A percentile compares a stretch with the other conserved stretches of the same genome.
phyloP scores from a whole-genome alignment of 768 basidiomycete genomes.

The Trametes cinnabarina region DNA sequence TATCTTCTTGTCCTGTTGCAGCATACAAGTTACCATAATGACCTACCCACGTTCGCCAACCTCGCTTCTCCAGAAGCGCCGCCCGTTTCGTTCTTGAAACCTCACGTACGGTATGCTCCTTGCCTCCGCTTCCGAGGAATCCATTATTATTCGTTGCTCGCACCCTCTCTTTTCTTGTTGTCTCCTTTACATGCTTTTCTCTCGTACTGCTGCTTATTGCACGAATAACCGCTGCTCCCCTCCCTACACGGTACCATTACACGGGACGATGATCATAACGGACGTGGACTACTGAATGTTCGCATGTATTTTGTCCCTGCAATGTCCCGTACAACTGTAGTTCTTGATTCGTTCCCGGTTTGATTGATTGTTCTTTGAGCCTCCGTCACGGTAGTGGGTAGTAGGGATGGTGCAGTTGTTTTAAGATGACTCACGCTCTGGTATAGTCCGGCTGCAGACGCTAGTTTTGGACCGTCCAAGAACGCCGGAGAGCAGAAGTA shows the following conservation, averaged over 20 bases:
- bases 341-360: constrained; percentile 16
- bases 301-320: constrained; percentile 27
- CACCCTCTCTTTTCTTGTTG: neutral
- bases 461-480: neutral
- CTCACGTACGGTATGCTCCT: neutral
- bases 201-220: neutral
- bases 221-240: neutral
- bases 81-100: constrained; percentile 1
- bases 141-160: neutral
- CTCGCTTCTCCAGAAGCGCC: neutral
- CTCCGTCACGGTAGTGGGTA: neutral
- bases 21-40: constrained; percentile 21
- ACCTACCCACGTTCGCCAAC: constrained; percentile 9
- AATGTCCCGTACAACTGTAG: constrained; percentile 24
- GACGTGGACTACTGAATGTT: constrained; percentile 27
- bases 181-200: neutral
- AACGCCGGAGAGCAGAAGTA: too few relatives aligned
- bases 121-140: neutral
- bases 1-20: constrained; percentile 6
- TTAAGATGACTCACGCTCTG: neutral
- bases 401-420: too few relatives aligned
- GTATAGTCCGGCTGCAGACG: neutral
- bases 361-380: neutral
- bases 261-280: constrained; percentile 24
- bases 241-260: constrained; percentile 10